phyloP scores from a whole-genome alignment of 2,329 filamentous ascomycete genomes.

The Thyridium curvatum region DNA sequence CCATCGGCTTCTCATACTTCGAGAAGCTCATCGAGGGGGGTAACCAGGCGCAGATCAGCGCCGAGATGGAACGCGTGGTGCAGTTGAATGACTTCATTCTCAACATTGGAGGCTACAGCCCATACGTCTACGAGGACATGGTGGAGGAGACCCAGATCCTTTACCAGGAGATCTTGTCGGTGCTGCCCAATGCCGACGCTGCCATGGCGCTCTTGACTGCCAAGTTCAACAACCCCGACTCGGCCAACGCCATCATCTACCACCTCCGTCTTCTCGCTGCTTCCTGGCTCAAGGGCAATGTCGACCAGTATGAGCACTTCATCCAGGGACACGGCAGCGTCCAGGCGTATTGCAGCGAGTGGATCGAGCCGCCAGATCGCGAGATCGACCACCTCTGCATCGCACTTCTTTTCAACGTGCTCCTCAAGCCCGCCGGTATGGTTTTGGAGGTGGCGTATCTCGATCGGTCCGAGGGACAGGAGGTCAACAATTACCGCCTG shows the following conservation, averaged over 20 bases:
- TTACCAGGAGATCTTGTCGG: conserved; percentile 54
- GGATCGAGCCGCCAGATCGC: conserved; percentile 66
- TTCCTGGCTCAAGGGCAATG: conserved; percentile 74
- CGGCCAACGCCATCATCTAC: conserved; percentile 74
- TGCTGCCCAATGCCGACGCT: conserved; percentile 53
- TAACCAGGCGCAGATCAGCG: conserved; percentile 57
- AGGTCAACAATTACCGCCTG: conserved; percentile 67
- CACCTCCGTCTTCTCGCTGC: conserved; percentile 77
- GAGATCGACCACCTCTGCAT: conserved; percentile 93
- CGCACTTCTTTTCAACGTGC: conserved; percentile 66
- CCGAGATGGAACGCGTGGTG: conserved; percentile 66
- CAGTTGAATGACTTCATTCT: conserved; percentile 66
- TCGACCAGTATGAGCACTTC: conserved; percentile 65
- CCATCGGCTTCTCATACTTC: conserved; percentile 88
- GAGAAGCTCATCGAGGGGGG: conserved; percentile 70
- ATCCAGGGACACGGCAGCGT: conserved; percentile 54
- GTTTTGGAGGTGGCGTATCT: conserved; percentile 86
- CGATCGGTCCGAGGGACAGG: conserved; percentile 72
- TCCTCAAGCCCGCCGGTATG: conserved; percentile 73
- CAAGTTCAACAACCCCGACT: conserved; percentile 66
- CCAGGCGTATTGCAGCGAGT: conserved; percentile 60
- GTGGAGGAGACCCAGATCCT: conserved; percentile 67
- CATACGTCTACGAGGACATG: conserved; percentile 75
- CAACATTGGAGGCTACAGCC: conserved; percentile 63
- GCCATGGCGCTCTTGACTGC: conserved; percentile 49